Evolutionary conservation across 2,329 filamentous ascomycete species (phyloP), one percentile per base, ranked within the genome.

Genomic region (Colletotrichum lini): DNA sequence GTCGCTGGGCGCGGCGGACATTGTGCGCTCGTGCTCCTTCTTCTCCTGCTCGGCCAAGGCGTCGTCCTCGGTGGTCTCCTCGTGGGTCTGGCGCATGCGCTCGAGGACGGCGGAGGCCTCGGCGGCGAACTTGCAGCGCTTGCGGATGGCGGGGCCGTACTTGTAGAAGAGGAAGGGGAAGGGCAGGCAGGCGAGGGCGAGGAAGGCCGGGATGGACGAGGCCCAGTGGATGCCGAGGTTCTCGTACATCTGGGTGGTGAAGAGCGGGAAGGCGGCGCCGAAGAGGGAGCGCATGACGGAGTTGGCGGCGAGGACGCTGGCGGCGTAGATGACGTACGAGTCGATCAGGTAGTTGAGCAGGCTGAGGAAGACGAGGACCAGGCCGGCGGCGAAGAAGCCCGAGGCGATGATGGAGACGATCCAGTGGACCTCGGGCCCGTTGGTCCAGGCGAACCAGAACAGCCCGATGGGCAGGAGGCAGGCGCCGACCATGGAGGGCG

Each of bases 151-250:
- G 3, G 80, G 80, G 26, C 89, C 89, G 78, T 94, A 94, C 75
- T 88, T 90, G 83, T 93, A 93, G 80, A 96, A 94, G 18, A 96
- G 79, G 80, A 93, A 92, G 0, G 93, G 93, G 77, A 93, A 92
- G 0, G 93, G 92, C 21, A 94, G 84, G 80, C 93, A 95, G 13
- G 86, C 87, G 4, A 95, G 79, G 0, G 92, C 89, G 4, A 96
- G 84, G 82, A 96, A 95, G 0, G 90, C 94, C 0, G 93, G 93
- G 16, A 96, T 83, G 0, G 89, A 90, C 44, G 87, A 90, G 1
- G 92, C 93, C 93, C 93, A 95, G 82, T 95, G 92, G 67, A 93
- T 91, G 58, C 93, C 92, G 2, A 92, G 84, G 66, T 85, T 82
- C 3, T 83, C 45, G 77, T 88, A 90, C 86, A 90, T 89, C 73